Percentiles rank a stretch among this genome's conserved stretches.
Evolutionary conservation across 495 filamentous ascomycete species (phyloP).

Genomic region (Lasiosphaeriaceae sp.): DNA sequence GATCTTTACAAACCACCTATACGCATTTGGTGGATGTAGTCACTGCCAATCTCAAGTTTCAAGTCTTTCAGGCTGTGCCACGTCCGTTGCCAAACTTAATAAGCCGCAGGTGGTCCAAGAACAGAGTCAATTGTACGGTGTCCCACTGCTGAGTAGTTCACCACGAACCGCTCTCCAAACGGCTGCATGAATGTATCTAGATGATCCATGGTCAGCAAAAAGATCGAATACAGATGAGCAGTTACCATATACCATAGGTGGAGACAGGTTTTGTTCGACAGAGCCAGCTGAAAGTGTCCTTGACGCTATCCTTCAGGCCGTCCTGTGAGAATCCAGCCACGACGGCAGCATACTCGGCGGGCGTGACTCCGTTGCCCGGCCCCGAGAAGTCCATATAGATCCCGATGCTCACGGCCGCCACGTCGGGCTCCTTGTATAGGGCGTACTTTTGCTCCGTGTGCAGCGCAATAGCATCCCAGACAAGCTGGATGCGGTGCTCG

Average conservation of each 20-base stretch:
- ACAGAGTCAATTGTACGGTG: conserved; percentile 4
- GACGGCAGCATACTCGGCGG: conserved; percentile 9
- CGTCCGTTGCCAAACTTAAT: too few species aligned
- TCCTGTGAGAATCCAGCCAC: conserved; percentile 15
- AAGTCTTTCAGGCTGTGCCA: too few species aligned
- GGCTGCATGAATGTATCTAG: conserved; percentile 17
- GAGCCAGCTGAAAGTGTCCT: conserved; percentile 10
- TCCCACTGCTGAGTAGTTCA: conserved; percentile 15
- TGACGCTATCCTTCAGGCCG: conserved; percentile 5
- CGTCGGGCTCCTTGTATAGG: conserved; percentile 21
- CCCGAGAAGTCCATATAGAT: conserved; percentile 15
- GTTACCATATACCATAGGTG: conserved; percentile 18
- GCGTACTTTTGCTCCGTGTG: conserved; percentile 12
- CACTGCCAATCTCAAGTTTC: too few species aligned
- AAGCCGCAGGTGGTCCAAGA: too few species aligned
- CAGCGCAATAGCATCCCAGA: conserved; percentile 25
- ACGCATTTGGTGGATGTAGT: too few species aligned
- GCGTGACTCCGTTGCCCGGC: conserved; percentile 7
- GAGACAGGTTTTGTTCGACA: conserved; percentile 15
- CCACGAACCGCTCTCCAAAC: conserved; percentile 12
- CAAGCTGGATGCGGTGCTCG: conserved; percentile 13
- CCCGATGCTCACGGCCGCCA: conserved; percentile 9
- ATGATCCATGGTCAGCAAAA: not conserved
- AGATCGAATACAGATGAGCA: not conserved
- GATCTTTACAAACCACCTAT: too few species aligned